Conservation (phyloP, 495 filamentous ascomycete species). For the Bombardia bombarda region DNA sequence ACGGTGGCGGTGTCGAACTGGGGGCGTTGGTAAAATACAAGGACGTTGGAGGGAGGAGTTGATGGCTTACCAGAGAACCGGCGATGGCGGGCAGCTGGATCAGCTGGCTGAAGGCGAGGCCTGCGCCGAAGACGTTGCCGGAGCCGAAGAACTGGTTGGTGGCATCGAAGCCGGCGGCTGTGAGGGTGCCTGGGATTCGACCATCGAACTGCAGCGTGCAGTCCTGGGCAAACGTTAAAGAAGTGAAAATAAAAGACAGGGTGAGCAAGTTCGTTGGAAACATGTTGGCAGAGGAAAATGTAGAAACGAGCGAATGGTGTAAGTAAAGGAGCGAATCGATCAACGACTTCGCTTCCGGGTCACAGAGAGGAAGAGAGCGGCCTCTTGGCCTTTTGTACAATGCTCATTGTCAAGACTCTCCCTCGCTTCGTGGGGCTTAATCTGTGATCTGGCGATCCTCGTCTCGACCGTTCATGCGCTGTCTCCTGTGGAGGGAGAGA, state of each 20-base stretch:
- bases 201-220: constrained; percentile 32
- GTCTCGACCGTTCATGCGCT: background rate
- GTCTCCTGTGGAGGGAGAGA: background rate
- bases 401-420: background rate
- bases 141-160: constrained; percentile 26
- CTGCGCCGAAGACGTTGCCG: constrained; percentile 23
- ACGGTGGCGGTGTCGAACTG: constrained; percentile 25
- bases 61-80: constrained; percentile 18
- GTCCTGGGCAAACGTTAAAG: constrained; percentile 14
- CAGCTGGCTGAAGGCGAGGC: constrained; percentile 20
- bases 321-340: constrained; percentile 6
- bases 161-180: constrained; percentile 20
- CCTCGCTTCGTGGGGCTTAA: background rate
- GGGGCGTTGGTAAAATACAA: no score
- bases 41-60: no score
- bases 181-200: constrained; percentile 18
- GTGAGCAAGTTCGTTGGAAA: constrained; percentile 1
- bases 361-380: background rate
- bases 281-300: constrained; percentile 4
- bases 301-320: background rate
- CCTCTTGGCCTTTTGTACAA: background rate
- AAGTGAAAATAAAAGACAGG: constrained; percentile 1
- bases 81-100: constrained; percentile 15
- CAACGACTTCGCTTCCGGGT: constrained; percentile 1
- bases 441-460: background rate